Conservation (phyloP, 768 basidiomycete species). For the Chalciporus chontae region DNA sequence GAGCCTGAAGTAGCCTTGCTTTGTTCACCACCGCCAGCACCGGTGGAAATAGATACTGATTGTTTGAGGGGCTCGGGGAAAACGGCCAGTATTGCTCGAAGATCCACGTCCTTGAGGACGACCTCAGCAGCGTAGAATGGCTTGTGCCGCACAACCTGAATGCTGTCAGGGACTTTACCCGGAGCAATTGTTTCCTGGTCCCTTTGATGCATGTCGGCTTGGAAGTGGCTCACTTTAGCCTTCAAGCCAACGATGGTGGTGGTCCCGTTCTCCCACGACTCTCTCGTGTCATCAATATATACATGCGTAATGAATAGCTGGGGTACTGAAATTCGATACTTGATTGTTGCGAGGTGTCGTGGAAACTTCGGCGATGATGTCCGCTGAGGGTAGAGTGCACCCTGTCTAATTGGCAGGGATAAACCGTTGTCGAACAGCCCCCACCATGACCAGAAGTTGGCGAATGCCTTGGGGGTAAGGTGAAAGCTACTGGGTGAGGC, state of each 20-base stretch:
- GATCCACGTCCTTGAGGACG: constrained; percentile 67
- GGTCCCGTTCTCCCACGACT: constrained; percentile 78
- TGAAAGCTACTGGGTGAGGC: constrained; percentile 67
- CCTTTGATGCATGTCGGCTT: constrained; percentile 90
- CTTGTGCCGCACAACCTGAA: constrained; percentile 66
- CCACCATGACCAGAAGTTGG: constrained; percentile 95
- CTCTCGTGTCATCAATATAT: constrained; percentile 76
- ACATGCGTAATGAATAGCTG: constrained; percentile 81
- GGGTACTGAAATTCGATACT: constrained; percentile 80
- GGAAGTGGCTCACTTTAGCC: constrained; percentile 73
- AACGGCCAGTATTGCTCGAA: constrained; percentile 73
- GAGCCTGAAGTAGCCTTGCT: constrained; percentile 24
- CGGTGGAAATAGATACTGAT: constrained; percentile 44
- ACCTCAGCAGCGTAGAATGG: constrained; percentile 88
- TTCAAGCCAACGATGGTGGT: constrained; percentile 85
- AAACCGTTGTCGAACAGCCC: constrained; percentile 73
- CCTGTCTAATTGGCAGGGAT: constrained; percentile 84
- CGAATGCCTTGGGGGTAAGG: constrained; percentile 77
- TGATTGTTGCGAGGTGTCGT: constrained; percentile 84
- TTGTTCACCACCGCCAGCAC: constrained; percentile 44
- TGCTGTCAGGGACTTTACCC: constrained; percentile 53
- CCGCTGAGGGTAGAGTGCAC: constrained; percentile 71
- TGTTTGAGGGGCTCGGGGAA: constrained; percentile 74
- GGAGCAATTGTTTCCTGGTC: constrained; percentile 71
- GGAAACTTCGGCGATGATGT: constrained; percentile 83